These are phyloP conservation scores for Haematococcus sp. DNA, from an alignment of 139 green algal genomes.

Conservation along the genomic window DNA sequence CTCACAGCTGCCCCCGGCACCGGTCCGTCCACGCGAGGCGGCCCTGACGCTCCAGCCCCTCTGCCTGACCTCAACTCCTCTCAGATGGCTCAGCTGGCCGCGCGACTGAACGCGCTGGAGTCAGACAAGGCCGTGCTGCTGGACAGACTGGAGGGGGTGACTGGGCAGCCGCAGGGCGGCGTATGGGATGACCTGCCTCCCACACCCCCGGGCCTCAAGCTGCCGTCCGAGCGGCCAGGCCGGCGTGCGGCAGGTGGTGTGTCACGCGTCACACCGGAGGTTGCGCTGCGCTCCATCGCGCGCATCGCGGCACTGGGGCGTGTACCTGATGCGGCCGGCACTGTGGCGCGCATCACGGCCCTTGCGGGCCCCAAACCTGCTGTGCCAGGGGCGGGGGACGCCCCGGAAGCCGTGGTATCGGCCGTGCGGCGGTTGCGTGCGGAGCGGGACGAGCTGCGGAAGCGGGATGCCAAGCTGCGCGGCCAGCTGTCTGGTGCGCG, in stretches of 20 bases:
- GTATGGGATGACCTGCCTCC: slow-evolving; percentile 22
- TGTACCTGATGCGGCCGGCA: not conserved
- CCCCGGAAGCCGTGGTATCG: not conserved
- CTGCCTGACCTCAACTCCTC: not conserved
- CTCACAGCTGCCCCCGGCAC: too few species aligned
- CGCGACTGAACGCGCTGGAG: slow-evolving; percentile 8
- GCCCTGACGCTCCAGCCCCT: too few species aligned
- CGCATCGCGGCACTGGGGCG: not conserved
- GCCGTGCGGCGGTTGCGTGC: slow-evolving; percentile 13
- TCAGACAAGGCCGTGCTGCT: slow-evolving; percentile 24
- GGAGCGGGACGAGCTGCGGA: slow-evolving; percentile 39
- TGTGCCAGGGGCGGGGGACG: not conserved
- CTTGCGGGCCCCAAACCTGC: not conserved
- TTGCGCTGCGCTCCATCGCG: slow-evolving; percentile 14
- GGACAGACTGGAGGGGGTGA: slow-evolving; percentile 30
- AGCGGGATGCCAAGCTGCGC: slow-evolving; percentile 12
- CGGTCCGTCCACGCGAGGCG: too few species aligned
- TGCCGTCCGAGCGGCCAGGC: not conserved
- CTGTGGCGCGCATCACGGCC: not conserved
- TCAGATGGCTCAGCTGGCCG: not conserved
- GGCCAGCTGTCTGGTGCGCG: not conserved
- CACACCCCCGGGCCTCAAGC: slow-evolving; percentile 19
- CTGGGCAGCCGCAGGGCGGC: slow-evolving; percentile 17
- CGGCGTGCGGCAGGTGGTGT: not conserved
- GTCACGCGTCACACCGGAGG: not conserved